phyloP scores from a whole-genome alignment of 768 basidiomycete species.

The Amanita jacksonii region DNA sequence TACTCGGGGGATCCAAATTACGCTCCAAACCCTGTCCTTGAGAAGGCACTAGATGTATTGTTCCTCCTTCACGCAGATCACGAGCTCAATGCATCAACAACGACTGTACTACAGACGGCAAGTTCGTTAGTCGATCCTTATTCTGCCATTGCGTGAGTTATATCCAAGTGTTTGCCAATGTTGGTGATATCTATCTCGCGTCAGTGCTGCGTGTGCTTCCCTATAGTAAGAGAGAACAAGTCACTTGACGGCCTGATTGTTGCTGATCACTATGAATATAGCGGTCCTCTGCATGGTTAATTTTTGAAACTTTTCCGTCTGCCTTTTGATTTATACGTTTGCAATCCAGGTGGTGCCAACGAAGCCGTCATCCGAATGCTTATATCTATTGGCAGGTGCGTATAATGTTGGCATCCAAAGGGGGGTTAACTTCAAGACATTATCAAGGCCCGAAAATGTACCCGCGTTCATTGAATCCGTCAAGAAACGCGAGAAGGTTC shows the following conservation, averaged over 20 bases:
- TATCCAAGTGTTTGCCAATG: too few relatives aligned
- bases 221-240: conserved; percentile 77
- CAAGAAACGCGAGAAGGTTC: conserved; percentile 79
- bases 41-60: conserved; percentile 78
- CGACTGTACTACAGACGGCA: conserved; percentile 81
- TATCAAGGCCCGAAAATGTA: conserved; percentile 65
- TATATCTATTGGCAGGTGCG: conserved; percentile 74
- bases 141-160: conserved; percentile 64
- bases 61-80: conserved; percentile 89
- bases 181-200: too few relatives aligned
- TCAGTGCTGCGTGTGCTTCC: conserved; percentile 82
- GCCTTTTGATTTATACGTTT: conserved; percentile 4
- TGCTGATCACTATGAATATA: conserved; percentile 15
- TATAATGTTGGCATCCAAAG: not conserved
- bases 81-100: conserved; percentile 80
- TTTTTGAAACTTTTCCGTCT: not conserved
- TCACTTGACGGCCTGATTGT: not conserved
- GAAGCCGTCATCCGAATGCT: conserved; percentile 95
- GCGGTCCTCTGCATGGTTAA: conserved; percentile 64
- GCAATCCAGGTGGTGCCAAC: conserved; percentile 64
- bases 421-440: not conserved
- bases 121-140: conserved; percentile 89
- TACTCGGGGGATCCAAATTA: conserved; percentile 67
- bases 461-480: conserved; percentile 81
- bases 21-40: conserved; percentile 74